Evolutionary conservation across 2,329 filamentous ascomycete genomes (phyloP).

Genomic region (Aspergillus ochraceoroseus): DNA sequence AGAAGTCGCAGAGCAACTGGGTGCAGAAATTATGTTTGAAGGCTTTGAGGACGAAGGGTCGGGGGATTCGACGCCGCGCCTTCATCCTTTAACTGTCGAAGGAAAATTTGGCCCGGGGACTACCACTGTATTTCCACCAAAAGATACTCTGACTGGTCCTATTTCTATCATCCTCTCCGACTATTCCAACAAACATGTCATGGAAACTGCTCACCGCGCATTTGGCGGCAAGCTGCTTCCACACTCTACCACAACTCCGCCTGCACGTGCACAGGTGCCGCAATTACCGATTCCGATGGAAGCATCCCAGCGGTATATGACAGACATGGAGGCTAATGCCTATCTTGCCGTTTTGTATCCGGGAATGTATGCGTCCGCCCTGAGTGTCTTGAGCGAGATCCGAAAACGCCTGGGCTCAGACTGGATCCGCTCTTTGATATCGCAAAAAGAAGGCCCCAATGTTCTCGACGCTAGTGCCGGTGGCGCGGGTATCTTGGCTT

Average conservation of each 20-base stretch:
- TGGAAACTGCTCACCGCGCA: slow-evolving; percentile 62
- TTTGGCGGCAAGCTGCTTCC: slow-evolving; percentile 77
- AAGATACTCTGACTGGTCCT: slow-evolving; percentile 63
- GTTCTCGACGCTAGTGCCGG: slow-evolving; percentile 60
- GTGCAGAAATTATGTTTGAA: slow-evolving; percentile 43
- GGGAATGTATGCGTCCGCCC: slow-evolving; percentile 55
- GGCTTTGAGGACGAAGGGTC: slow-evolving; percentile 41
- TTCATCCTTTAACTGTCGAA: slow-evolving; percentile 68
- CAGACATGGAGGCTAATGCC: slow-evolving; percentile 57
- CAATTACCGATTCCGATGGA: slow-evolving; percentile 56
- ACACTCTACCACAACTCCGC: slow-evolving; percentile 67
- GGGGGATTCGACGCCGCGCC: slow-evolving; percentile 48
- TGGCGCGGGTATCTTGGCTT: slow-evolving; percentile 58
- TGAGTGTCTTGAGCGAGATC: slow-evolving; percentile 55
- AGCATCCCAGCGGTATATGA: slow-evolving; percentile 54
- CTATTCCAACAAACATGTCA: slow-evolving; percentile 68
- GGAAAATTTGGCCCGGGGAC: slow-evolving; percentile 72
- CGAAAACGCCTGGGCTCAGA: slow-evolving; percentile 55
- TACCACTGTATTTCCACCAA: slow-evolving; percentile 69
- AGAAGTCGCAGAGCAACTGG: slow-evolving; percentile 39
- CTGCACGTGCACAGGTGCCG: slow-evolving; percentile 45
- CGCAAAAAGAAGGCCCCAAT: slow-evolving; percentile 53
- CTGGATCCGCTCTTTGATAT: slow-evolving; percentile 55
- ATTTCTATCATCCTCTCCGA: slow-evolving; percentile 64
- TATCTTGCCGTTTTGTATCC: slow-evolving; percentile 58